Base-by-base conservation (phyloP, 345 rosid species). In the Mangifera indica region DNA sequence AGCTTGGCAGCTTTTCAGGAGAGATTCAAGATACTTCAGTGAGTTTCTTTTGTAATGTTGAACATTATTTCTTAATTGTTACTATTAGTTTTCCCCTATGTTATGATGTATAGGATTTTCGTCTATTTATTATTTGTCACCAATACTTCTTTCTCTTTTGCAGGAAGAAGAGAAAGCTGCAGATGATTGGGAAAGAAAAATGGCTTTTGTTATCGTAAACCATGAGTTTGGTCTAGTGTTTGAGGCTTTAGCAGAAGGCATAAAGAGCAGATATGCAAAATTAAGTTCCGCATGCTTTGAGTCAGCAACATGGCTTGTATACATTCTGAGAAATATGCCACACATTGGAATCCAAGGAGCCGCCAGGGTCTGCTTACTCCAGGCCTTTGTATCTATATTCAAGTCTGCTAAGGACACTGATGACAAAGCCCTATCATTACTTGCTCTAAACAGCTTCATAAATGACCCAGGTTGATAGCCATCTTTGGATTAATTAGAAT, bases 221-320 rank as follows among this genome's bases (percentile, higher is more conserved):
- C 90, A 89, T 72, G 94, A 89, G 49, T 85, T 84, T 55, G 94
- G 94, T 60, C 76, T 83, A 42, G 72, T 89, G 63, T 87, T 89
- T 75, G 91, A 87, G 86, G 90, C 87, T 66, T 70, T 89, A 67
- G 87, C 85, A 57, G 94, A 89, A 76, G 88, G 94, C 68, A 34
- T 87, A 51, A 83, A 78, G 70, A 89, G 87, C 81, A 78, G 66
- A 79, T 5, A 69, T 45, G 71, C 81, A 58, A 84, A 83, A 60
- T 48, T 87, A 40, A 51, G 45, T 64, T 81, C 91, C 32, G 81
- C 85, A 1, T 85, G 90, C 79, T 82, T 89, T 22, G 69, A 79
- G 60, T 79, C 91, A 10, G 87, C 94, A 63, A 67, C 84, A 29
- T 89, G 94, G 94, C 91, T 89, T 1, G 63, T 77, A 42, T 73